Percentiles rank a stretch among this genome's conserved stretches.
phyloP scores from a whole-genome alignment of 2,329 filamentous ascomycete species.

The Aspergillus uvarum region DNA sequence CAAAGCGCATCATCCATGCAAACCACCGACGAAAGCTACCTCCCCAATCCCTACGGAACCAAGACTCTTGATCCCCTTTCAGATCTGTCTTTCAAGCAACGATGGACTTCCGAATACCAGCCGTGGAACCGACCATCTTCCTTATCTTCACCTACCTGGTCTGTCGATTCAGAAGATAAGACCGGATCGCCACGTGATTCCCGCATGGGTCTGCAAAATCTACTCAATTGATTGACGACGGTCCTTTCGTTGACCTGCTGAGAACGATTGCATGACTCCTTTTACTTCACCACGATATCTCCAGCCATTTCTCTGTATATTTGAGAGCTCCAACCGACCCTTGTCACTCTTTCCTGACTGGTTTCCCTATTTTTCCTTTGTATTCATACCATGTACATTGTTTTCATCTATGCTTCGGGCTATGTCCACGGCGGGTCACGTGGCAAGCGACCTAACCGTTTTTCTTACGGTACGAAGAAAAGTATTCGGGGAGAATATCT shows the following conservation, averaged over 20 bases:
- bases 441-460: slow-evolving; percentile 10
- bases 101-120: slow-evolving; percentile 30
- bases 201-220: slow-evolving; percentile 41
- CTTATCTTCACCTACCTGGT: slow-evolving; percentile 28
- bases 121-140: slow-evolving; percentile 31
- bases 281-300: slow-evolving; percentile 14
- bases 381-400: slow-evolving; percentile 22
- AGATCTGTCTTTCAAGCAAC: slow-evolving; percentile 27
- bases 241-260: slow-evolving; percentile 10
- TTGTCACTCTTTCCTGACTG: slow-evolving; percentile 18
- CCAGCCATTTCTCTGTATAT: slow-evolving; percentile 18
- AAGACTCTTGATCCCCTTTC: slow-evolving; percentile 26
- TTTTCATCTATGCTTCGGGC: slow-evolving; percentile 7
- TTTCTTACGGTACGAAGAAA: slow-evolving; percentile 8
- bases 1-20: slow-evolving; percentile 28
- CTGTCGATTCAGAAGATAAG: slow-evolving; percentile 17
- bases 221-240: slow-evolving; percentile 39
- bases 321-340: slow-evolving; percentile 13
- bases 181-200: slow-evolving; percentile 34
- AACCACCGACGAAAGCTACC: slow-evolving; percentile 26
- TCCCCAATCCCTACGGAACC: slow-evolving; percentile 17
- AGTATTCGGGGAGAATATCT: slow-evolving; percentile 2
- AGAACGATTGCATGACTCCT: slow-evolving; percentile 26
- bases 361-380: slow-evolving; percentile 18
- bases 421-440: slow-evolving; percentile 20